Percentiles rank a stretch among this genome's conserved stretches.
Evolutionary conservation across 345 rosid genomes (phyloP).

Genomic region (Gossypium bickii): DNA sequence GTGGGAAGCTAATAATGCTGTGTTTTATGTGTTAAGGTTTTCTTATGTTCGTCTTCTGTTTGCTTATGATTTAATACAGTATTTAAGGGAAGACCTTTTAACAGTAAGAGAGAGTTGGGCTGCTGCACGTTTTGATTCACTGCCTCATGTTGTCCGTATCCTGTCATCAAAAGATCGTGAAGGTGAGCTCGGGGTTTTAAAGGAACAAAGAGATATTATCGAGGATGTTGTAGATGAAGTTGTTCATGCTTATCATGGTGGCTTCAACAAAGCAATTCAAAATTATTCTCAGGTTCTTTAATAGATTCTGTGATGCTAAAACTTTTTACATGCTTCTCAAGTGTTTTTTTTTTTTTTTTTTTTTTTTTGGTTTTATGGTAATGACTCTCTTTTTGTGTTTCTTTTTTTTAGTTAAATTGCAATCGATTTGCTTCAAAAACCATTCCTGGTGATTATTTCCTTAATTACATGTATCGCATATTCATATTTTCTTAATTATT

Average conservation of each 20-base stretch:
- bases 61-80: constrained; percentile 42
- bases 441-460: neutral
- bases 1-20: neutral
- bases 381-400: neutral
- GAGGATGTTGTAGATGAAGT: constrained; percentile 99
- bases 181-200: constrained; percentile 62
- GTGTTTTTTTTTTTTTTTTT: neutral
- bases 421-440: neutral
- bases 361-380: neutral
- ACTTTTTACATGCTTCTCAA: constrained; percentile 4
- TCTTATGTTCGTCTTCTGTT: constrained; percentile 4
- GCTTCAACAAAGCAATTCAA: constrained; percentile 98
- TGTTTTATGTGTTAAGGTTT: neutral
- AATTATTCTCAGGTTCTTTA: constrained; percentile 90
- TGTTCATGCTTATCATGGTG: constrained; percentile 92
- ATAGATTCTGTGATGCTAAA: constrained; percentile 9
- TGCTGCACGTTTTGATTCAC: constrained; percentile 89
- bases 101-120: constrained; percentile 89
- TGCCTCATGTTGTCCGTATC: constrained; percentile 94
- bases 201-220: constrained; percentile 86
- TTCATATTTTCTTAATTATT: neutral
- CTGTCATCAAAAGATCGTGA: constrained; percentile 95
- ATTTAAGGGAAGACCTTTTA: constrained; percentile 76
- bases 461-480: neutral
- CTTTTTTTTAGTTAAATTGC: neutral